phyloP scores from a whole-genome alignment of 1,284 basidiomycete species.

The Papiliotrema terrestris region DNA sequence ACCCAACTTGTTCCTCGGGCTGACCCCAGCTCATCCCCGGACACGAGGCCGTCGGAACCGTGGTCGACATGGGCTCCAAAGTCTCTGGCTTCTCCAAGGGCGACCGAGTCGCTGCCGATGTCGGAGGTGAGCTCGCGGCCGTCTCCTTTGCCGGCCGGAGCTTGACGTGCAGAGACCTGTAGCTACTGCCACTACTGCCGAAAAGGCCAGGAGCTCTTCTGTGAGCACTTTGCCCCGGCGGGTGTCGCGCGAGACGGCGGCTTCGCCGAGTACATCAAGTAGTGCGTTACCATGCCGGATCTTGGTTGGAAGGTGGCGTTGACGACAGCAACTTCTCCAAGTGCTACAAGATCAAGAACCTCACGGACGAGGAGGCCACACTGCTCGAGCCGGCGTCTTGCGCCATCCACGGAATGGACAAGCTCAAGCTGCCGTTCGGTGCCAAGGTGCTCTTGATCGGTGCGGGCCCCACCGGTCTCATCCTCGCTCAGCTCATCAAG shows the following conservation, averaged over 20 bases:
- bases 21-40: constrained; percentile 66
- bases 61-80: constrained; percentile 66
- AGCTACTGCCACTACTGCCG: constrained; percentile 78
- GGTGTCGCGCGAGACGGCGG: constrained; percentile 75
- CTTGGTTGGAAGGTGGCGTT: not conserved
- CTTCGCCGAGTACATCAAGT: constrained; percentile 80
- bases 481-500: constrained; percentile 79
- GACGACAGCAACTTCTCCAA: constrained; percentile 57
- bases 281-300: constrained; percentile 53
- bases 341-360: constrained; percentile 76
- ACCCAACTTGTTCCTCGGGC: constrained; percentile 1
- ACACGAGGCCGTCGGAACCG: constrained; percentile 70
- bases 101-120: constrained; percentile 75
- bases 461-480: constrained; percentile 66
- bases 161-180: constrained; percentile 50
- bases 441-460: constrained; percentile 69
- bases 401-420: constrained; percentile 83
- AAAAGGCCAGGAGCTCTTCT: constrained; percentile 66
- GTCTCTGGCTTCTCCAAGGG: constrained; percentile 65
- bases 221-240: constrained; percentile 71
- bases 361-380: constrained; percentile 81
- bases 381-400: constrained; percentile 84
- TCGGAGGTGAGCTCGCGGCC: constrained; percentile 44
- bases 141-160: constrained; percentile 6
- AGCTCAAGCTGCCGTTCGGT: constrained; percentile 70